These are phyloP conservation scores for Capsella rubella DNA, from an alignment of 441 rosid genomes.

Conservation along the genomic window DNA sequence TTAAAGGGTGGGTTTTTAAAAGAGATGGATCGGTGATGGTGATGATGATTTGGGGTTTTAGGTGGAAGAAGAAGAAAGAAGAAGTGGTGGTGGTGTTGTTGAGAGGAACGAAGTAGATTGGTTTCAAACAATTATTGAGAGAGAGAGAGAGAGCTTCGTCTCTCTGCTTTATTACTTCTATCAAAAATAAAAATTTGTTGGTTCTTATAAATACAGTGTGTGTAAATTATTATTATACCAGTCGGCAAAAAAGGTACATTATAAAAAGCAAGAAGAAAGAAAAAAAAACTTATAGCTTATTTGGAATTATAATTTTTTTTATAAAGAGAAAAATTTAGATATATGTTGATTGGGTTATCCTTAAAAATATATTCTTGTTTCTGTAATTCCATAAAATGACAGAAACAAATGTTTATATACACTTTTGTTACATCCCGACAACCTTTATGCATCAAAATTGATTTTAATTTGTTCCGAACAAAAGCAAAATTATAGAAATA, in stretches of 20 bases:
- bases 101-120: conserved; percentile 19
- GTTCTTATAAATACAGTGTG: not conserved
- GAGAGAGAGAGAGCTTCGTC: not conserved
- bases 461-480: conserved; percentile 5
- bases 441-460: not conserved
- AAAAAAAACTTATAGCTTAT: not conserved
- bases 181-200: not conserved
- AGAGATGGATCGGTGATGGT: conserved; percentile 22
- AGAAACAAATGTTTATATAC: not conserved
- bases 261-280: not conserved
- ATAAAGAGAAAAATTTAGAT: not conserved
- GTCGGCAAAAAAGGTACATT: conserved; percentile 7
- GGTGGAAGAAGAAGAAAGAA: conserved; percentile 32
- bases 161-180: too few relatives aligned
- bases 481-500: conserved; percentile 12
- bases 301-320: conserved; percentile 1
- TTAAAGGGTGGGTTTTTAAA: not conserved
- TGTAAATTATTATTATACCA: not conserved
- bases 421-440: not conserved
- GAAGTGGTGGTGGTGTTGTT: conserved; percentile 29
- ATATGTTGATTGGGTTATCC: not conserved
- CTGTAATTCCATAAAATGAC: conserved; percentile 1
- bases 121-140: conserved; percentile 11
- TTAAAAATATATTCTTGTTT: not conserved
- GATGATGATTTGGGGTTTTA: conserved; percentile 13